These are phyloP conservation scores for Diaporthe velutina DNA, from an alignment of 2,329 filamentous ascomycete genomes.

Conservation along the genomic window DNA sequence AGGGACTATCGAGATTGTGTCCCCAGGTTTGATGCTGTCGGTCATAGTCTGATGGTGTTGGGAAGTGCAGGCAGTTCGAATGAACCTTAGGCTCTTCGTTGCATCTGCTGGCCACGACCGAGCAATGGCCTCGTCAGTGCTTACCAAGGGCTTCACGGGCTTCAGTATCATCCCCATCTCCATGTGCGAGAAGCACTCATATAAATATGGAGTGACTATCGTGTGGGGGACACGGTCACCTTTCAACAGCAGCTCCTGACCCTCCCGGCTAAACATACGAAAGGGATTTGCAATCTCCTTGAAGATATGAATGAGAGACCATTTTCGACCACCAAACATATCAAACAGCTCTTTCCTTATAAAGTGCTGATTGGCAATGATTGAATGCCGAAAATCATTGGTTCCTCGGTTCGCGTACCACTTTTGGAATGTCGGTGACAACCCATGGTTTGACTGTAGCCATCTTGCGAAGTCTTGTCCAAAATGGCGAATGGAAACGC, in stretches of 20 bases:
- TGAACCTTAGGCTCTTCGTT: not conserved
- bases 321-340: slow-evolving; percentile 52
- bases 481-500: slow-evolving; percentile 70
- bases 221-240: slow-evolving; percentile 56
- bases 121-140: slow-evolving; percentile 42
- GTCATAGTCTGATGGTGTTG: slow-evolving; percentile 42
- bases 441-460: slow-evolving; percentile 61
- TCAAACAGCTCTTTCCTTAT: slow-evolving; percentile 74
- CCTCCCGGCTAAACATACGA: slow-evolving; percentile 23
- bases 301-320: slow-evolving; percentile 62
- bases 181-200: slow-evolving; percentile 73
- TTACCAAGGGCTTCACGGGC: slow-evolving; percentile 46
- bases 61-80: not conserved
- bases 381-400: slow-evolving; percentile 72
- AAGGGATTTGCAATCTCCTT: slow-evolving; percentile 55
- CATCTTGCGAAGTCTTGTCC: slow-evolving; percentile 68
- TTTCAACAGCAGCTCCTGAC: not conserved
- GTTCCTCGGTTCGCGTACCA: slow-evolving; percentile 67
- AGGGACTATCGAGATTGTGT: slow-evolving; percentile 62
- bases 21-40: slow-evolving; percentile 56
- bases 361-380: slow-evolving; percentile 72
- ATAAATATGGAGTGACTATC: slow-evolving; percentile 78
- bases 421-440: slow-evolving; percentile 54
- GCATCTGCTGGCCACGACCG: slow-evolving; percentile 30
- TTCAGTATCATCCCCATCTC: slow-evolving; percentile 68